Evolutionary conservation across 106 monocot species (phyloP), one percentile per base, ranked within the genome.

Genomic region (Dendrobium catenatum): DNA sequence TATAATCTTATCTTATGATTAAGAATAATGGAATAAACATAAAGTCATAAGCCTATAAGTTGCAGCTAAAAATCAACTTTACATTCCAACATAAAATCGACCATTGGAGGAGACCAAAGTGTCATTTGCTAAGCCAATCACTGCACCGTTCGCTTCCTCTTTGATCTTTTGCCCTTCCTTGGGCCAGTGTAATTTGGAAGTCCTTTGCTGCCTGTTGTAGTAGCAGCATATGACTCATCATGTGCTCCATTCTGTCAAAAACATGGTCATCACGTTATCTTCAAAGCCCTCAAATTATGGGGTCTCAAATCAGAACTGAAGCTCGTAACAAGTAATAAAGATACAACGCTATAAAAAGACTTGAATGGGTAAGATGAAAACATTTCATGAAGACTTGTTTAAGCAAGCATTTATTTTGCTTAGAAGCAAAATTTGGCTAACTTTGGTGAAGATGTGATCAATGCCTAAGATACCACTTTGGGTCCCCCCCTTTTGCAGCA

Each of bases 161-260:
- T 99, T 76, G 98, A 99, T 88, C 98, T 87, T 82, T 99, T 99
- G 16, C 95, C 90, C 81, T 88, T 99, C 83, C 83, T 88, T 10
- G 88, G 90, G 17, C 87, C 87, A 17, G 89, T 86, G 41, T 88
- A 91, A 44, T 82, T 79, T 47, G 93, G 93, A 59, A 91, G 75
- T 31, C 88, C 86, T 79, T 99, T 99, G 79, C 64, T 84, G 19
- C 70, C 81, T 3, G 66, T 78, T 47, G 85, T 73, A 42, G 98
- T 87, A 48, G 84, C 78, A 48, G 84, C 78, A 72, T 87, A 93
- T 26, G 83, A 87, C 74, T 88, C 86, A 68, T 93, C 86, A 8
- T 72, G 75, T 4, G 41, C 74, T 74, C 44, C 74, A 74, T 44
- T 3, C 74, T 74, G 43, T n/a, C 16, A 44, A 44, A 20, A 16